Conservation (phyloP, 169 alveolate species). For the Cryptosporidium ryanae region DNA sequence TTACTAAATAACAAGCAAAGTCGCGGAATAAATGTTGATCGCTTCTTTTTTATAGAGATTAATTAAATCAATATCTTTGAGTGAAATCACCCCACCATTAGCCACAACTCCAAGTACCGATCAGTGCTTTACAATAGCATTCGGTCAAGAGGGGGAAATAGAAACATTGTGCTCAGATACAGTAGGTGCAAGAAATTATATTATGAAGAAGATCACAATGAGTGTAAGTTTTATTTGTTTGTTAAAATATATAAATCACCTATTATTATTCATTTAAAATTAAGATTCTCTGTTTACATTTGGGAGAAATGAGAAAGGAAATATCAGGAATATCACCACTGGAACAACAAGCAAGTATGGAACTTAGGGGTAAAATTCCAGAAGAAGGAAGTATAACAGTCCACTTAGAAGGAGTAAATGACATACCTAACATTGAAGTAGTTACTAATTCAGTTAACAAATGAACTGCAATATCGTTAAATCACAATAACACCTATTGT, state of each 20-base stretch:
- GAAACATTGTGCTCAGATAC: conserved; percentile 65
- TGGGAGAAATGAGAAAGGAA: conserved; percentile 70
- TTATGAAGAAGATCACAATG: conserved; percentile 69
- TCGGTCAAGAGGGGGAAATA: conserved; percentile 15
- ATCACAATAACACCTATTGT: background rate
- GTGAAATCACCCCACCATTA: conserved; percentile 43
- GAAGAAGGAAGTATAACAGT: conserved; percentile 62
- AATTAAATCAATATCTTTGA: conserved; percentile 32
- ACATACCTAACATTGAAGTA: conserved; percentile 53
- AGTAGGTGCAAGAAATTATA: conserved; percentile 65
- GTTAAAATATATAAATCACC: background rate
- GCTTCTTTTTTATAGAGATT: conserved; percentile 11
- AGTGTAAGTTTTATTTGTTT: conserved; percentile 39
- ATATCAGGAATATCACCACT: conserved; percentile 67
- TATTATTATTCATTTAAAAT: background rate
- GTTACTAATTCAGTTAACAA: conserved; percentile 33
- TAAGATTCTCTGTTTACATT: conserved; percentile 49
- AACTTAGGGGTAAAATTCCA: conserved; percentile 53
- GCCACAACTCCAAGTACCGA: conserved; percentile 64
- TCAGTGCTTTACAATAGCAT: conserved; percentile 56
- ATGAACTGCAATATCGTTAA: background rate
- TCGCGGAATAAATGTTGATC: too few relatives aligned
- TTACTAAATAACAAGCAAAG: background rate
- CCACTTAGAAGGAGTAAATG: conserved; percentile 57
- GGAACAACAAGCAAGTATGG: conserved; percentile 70